Evolutionary conservation across 2,329 filamentous ascomycete species (phyloP), one percentile per base, ranked within the genome.

Genomic region (Nemania sp.): DNA sequence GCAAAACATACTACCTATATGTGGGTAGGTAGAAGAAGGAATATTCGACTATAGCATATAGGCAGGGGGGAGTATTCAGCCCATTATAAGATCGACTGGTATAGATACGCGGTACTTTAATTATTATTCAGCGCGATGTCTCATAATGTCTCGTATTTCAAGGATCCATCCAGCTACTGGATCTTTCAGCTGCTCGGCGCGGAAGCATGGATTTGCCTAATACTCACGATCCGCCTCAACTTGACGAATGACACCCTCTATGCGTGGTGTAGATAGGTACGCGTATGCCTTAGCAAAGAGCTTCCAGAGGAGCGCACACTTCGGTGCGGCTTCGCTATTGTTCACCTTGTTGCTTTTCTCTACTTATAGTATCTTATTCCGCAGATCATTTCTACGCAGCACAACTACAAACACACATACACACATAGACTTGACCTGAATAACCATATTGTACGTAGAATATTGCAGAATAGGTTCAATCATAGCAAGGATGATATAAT

Each of bases 121-220:
- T 57, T 52, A 6, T 35, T 49, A 43, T 59, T 41, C 55, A 56
- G 57, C 29, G 43, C 47, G 29, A 20, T 66, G 62, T 66, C 58
- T 69, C 58, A 69, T 56, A 22, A 52, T 57, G 53, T 60, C 66
- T 66, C 66, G 63, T 66, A 59, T 66, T 47, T 54, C 53, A 38
- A 57, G 20, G 35, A 22, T 35, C 22, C 41, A 29, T 55, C 41
- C 38, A 62, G 52, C 49, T 47, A 13, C 49, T 57, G 24, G 52
- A 57, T 55, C n/a, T n/a, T n/a, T n/a, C 41, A 53, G 60, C 49
- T 64, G 55, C 65, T 27, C 22, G 27, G 15, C 43, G 15, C 18
- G n/a, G n/a, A 47, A 35, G 52, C 56, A 58, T 59, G 41, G 55
- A 47, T 62, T 45, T 52, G 29, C 32, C 53, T 41, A 53, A 32